Evolutionary conservation across 202 grass and related monocot genomes (phyloP), one percentile per base, ranked within the genome.

Genomic region (Digitaria exilis): DNA sequence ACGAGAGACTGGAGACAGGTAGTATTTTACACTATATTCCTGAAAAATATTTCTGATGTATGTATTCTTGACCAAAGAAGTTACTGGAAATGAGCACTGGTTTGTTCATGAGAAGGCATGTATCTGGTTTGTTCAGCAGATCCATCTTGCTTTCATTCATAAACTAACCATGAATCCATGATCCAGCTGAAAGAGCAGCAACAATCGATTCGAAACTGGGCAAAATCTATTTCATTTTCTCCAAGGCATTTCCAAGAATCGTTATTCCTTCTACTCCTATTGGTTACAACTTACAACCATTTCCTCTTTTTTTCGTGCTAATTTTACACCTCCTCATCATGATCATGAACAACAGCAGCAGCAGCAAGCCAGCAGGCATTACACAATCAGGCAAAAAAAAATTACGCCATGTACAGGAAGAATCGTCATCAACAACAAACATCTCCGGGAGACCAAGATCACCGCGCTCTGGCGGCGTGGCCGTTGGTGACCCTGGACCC

Each of bases 381-480:
- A 75, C 37, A 77, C 37, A 35, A 77, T 54, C 76, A 91, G 82
- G 56, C 77, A 89, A 71, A 73, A 91, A 91, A 59, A 15, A 60
- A 29, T 82, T 71, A 87, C 66, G 60, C 44, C 80, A 91, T 89
- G 24, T 89, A 91, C 84, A 79, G 34, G 43, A 83, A 83, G 84
- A 84, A 75, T 79, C 55, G 64, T 65, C 68, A 70, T 61, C 84
- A 22, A 50, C 84, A 22, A 50, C 76, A 45, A 18, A 50, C 70
- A 58, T 51, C 44, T 50, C 31, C 15, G 0, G 13, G n/a, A n/a
- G n/a, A n/a, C 65, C 37, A n/a, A 39, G 13, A 58, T 86, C 79
- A 92, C 39, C 79, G 77, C 3, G 61, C 86, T 54, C 65, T 92
- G 1, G 19, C 56, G 37, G 73, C 41, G 3, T 82, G 79, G 11